Conservation (phyloP, 805 yeast genomes). For the Candida glaebosa region DNA sequence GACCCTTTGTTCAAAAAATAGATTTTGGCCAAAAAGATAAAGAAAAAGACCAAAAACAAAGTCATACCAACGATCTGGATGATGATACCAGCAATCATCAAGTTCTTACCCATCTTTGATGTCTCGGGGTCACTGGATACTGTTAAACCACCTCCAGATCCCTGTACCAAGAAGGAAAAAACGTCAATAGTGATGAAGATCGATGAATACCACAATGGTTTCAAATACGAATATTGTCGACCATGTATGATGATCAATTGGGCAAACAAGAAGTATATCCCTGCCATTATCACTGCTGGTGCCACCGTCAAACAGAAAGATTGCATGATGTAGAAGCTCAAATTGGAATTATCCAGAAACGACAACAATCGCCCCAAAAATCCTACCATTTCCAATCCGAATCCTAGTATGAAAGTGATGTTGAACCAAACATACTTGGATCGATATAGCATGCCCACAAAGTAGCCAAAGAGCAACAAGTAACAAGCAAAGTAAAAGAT, state of each 20-base stretch:
- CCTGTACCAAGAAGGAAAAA: conserved; percentile 24
- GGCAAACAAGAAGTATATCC: conserved; percentile 29
- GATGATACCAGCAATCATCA: conserved; percentile 13
- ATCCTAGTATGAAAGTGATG: conserved; percentile 30
- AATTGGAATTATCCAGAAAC: conserved; percentile 5
- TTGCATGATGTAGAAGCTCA: conserved; percentile 21
- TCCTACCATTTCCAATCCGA: conserved; percentile 20
- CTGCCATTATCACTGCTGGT: conserved; percentile 27
- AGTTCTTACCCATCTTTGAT: conserved; percentile 1
- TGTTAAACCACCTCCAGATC: conserved; percentile 30
- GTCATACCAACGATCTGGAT: conserved; percentile 25
- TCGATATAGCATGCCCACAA: conserved; percentile 21
- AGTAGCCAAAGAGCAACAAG: conserved; percentile 20
- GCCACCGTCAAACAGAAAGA: conserved; percentile 22
- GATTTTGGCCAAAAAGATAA: conserved; percentile 25
- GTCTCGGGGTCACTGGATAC: conserved; percentile 18
- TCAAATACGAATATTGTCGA: conserved; percentile 30
- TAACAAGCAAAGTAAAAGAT: conserved; percentile 28
- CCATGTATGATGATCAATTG: conserved; percentile 29
- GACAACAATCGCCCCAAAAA: conserved; percentile 20
- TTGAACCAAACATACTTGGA: conserved; percentile 41
- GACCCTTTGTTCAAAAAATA: conserved; percentile 19
- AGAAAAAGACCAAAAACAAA: conserved; percentile 27
- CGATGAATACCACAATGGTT: conserved; percentile 20
- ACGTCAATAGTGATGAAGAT: conserved; percentile 30